Base-by-base conservation (phyloP, 805 yeast species). In the Yamadazyma scolyti region DNA sequence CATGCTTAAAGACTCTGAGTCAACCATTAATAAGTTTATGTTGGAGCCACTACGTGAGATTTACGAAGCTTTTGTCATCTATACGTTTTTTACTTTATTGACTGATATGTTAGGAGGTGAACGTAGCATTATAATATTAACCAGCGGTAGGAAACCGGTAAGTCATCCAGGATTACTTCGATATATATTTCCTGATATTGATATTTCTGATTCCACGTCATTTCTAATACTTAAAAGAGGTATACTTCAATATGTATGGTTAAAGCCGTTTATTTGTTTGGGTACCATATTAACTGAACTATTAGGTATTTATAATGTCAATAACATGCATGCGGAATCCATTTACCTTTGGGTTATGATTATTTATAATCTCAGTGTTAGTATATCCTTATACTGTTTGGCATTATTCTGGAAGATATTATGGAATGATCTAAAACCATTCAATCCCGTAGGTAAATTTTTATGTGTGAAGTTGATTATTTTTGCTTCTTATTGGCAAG, bases 401-500 rank as follows among this genome's bases (percentile, higher is more conserved):
- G 96, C 96, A 0, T 61, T 88, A 30, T 93, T 93, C 55, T 93
- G 98, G 98, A 81, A 77, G 50, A 85, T 95, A 44, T 65, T 93
- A n/a, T 79, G 83, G 60, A 52, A 50, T 2, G 97, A 89, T 46
- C 67, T 93, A 43, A 71, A 64, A 31, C 83, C 81, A 2, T 89
- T 81, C 61, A 74, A 85, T 33, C 97, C 97, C 3, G 79, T 93
- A 74, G 88, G 94, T 8, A 89, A 89, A 58, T 93, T 93, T 54
- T 54, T 93, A 23, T 88, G 97, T 60, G 95, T 93, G 27, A 93
- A 93, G 51, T 69, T 88, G 41, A 87, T 93, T 33, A 89, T 93
- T 28, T 93, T 93, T 68, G 97, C 96, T 15, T 84, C 96, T n/a
- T 93, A 88, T 54, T 93, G 99, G 99, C 98, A 93, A 53, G 87